phyloP scores from a whole-genome alignment of 2,329 filamentous ascomycete species.

The Colletotrichum sp. region DNA sequence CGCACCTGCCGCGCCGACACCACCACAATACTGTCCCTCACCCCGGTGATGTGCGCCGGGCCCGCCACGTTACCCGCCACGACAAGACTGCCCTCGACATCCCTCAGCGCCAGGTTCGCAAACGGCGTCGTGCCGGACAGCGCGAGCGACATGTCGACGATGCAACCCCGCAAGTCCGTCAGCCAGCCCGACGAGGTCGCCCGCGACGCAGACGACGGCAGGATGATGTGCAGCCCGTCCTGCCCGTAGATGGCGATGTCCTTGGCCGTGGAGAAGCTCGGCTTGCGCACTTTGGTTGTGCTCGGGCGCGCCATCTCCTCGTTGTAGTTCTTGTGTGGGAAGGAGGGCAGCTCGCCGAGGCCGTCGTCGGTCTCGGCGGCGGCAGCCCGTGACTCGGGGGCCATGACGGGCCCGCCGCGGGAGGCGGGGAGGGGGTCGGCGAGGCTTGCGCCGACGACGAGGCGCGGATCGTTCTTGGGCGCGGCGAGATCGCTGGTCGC shows the following conservation, averaged over 20 bases:
- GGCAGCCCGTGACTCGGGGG: constrained; percentile 20
- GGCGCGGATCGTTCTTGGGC: constrained; percentile 46
- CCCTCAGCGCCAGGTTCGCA: constrained; percentile 69
- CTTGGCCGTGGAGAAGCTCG: constrained; percentile 66
- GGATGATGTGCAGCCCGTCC: constrained; percentile 72
- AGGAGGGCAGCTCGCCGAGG: constrained; percentile 40
- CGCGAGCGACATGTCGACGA: constrained; percentile 80
- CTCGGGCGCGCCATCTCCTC: constrained; percentile 52
- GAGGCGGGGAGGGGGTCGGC: constrained; percentile 20
- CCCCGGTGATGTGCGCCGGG: constrained; percentile 79
- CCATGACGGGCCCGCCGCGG: constrained; percentile 20
- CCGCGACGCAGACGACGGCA: constrained; percentile 73
- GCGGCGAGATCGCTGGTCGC: constrained; percentile 36
- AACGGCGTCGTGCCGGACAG: constrained; percentile 64
- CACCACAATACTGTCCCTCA: constrained; percentile 76
- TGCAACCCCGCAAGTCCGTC: constrained; percentile 69
- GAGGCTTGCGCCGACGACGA: constrained; percentile 26
- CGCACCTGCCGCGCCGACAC: constrained; percentile 86
- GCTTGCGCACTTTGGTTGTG: constrained; percentile 54
- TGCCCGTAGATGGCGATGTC: constrained; percentile 72
- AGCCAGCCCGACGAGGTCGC: constrained; percentile 76
- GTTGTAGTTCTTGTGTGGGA: constrained; percentile 57
- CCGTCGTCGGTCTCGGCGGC: constrained; percentile 32
- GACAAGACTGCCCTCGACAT: constrained; percentile 73
- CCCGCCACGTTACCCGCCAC: constrained; percentile 80